Evolutionary conservation across 1,284 basidiomycete species (phyloP).

Genomic region (Inonotus hispidus): DNA sequence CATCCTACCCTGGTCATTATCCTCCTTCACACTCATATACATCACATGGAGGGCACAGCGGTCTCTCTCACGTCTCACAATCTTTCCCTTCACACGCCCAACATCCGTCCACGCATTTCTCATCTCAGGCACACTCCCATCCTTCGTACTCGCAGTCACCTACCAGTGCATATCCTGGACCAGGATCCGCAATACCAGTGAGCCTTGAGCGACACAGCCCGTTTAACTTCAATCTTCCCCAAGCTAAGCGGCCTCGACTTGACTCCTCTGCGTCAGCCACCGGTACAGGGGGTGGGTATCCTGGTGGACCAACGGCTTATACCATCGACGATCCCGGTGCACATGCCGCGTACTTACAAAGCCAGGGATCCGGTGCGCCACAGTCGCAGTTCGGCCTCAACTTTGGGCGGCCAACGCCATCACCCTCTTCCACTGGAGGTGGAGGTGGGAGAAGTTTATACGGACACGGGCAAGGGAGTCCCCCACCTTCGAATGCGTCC

Average conservation of each 20-base stretch:
- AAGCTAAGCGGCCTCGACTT: constrained; percentile 8
- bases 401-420: neutral
- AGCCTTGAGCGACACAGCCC: constrained; percentile 11
- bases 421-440: neutral
- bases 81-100: neutral
- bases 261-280: constrained; percentile 4
- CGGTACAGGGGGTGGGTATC: neutral
- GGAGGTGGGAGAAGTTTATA: neutral
- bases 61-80: neutral
- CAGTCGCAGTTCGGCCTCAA: neutral
- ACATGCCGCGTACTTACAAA: constrained; percentile 7
- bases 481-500: neutral
- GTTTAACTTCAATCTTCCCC: neutral
- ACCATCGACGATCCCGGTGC: constrained; percentile 14
- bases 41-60: neutral
- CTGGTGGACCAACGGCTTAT: constrained; percentile 11
- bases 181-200: constrained; percentile 11
- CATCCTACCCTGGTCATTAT: neutral
- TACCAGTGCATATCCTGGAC: neutral
- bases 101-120: constrained; percentile 1
- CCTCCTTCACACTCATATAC: neutral
- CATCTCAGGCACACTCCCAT: neutral
- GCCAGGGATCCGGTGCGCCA: neutral
- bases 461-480: neutral
- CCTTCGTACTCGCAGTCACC: constrained; percentile 3